A percentile compares a stretch with the other conserved stretches of the same genome.
These are phyloP conservation scores for Ustilago loliicola DNA, from an alignment of 1,284 basidiomycete species.

Conservation along the genomic window DNA sequence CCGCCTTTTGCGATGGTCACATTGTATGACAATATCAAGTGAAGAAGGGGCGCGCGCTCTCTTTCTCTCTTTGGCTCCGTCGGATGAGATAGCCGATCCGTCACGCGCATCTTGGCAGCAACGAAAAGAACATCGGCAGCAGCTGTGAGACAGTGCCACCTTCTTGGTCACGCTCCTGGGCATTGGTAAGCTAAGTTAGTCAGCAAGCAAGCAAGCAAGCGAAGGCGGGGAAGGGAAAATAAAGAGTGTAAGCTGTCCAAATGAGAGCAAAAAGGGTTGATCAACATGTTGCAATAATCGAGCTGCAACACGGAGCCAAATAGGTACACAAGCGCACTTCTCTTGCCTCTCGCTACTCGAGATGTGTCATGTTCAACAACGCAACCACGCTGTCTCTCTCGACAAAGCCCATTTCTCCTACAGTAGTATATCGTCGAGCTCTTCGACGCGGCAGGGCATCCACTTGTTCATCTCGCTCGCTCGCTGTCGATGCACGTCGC, in stretches of 20 bases:
- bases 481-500: too few relatives aligned
- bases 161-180: neutral
- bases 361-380: constrained; percentile 6
- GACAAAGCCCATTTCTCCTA: too few relatives aligned
- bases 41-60: neutral
- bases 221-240: neutral
- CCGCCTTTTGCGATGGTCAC: neutral
- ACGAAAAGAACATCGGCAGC: neutral
- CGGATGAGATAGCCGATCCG: neutral
- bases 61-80: neutral
- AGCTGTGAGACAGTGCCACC: neutral
- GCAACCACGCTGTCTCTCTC: neutral
- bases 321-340: neutral
- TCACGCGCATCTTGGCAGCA: constrained; percentile 1
- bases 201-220: neutral
- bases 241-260: neutral
- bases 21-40: neutral
- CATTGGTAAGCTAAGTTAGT: neutral
- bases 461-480: too few relatives aligned
- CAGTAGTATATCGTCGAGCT: neutral
- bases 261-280: neutral
- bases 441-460: too few relatives aligned
- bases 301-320: constrained; percentile 4
- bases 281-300: neutral
- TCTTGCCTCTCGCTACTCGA: neutral